Percentiles rank a stretch among this genome's conserved stretches.
Evolutionary conservation across 805 yeast species (phyloP).

Genomic region (Teunomyces pallodes): DNA sequence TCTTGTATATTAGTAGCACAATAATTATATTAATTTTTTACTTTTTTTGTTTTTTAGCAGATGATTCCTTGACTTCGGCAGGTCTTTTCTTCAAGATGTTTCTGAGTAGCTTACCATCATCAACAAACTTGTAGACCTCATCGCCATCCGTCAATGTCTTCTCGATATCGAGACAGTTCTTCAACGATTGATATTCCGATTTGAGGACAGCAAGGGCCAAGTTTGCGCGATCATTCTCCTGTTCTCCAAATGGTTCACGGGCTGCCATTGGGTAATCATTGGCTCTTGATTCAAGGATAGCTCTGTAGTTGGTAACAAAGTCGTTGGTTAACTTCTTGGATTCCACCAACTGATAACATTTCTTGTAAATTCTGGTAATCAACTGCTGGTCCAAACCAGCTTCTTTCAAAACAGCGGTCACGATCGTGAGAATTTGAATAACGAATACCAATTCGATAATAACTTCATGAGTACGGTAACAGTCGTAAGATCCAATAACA

Average conservation of each 20-base stretch:
- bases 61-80: conserved; percentile 4
- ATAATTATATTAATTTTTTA: conserved; percentile 3
- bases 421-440: conserved; percentile 48
- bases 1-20: not conserved
- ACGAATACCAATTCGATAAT: conserved; percentile 57
- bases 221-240: conserved; percentile 19
- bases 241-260: conserved; percentile 16
- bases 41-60: conserved; percentile 3
- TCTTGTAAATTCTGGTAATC: conserved; percentile 54
- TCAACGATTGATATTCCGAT: conserved; percentile 54
- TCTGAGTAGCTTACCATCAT: conserved; percentile 57
- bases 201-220: conserved; percentile 57
- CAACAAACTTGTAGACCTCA: conserved; percentile 41
- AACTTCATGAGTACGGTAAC: conserved; percentile 55
- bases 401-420: conserved; percentile 23
- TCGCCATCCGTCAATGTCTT: conserved; percentile 22
- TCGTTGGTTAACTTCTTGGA: conserved; percentile 44
- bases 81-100: conserved; percentile 53
- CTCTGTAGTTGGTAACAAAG: conserved; percentile 27
- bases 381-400: conserved; percentile 19
- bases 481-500: conserved; percentile 58
- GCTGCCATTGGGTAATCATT: conserved; percentile 47
- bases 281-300: conserved; percentile 35
- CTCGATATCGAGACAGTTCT: conserved; percentile 32
- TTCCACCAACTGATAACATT: conserved; percentile 61